Evolutionary conservation across 768 basidiomycete genomes (phyloP), one percentile per base, ranked within the genome.

Genomic region (Termitomyces sp.): DNA sequence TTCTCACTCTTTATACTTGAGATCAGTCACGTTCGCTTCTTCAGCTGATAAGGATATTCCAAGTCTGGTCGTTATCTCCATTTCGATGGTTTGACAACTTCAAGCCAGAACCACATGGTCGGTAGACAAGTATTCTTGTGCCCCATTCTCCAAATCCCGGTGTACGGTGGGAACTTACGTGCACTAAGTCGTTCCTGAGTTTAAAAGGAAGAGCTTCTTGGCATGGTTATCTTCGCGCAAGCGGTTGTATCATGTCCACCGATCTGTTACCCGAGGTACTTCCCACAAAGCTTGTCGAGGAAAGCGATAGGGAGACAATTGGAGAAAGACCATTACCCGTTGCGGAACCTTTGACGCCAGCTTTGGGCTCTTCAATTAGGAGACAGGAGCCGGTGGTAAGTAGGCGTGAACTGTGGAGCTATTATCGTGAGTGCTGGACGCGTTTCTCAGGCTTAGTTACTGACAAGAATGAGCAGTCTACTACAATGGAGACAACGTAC

Each of bases 401-500:
- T 18, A 76, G 85, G 49, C 80, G 69, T 65, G 90, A 92, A 66
- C 72, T 92, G 8, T 92, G 90, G 90, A 84, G 83, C 53, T 92
- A 91, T 65, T 91, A 91, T 67, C 60, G 88, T 89, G 49, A 32
- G 83, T 80, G 27, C 20, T 39, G 43, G 56, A 62, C 46, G 53
- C 49, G 36, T 18, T 49, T 37, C 26, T 18, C 55, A 6, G 24
- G 16, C 32, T 36, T 18, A 22, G n/a, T 26, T 12, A 46, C 43
- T 60, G 41, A 31, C 26, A 10, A 39, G 57, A 47, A 59, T 29
- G 56, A 20, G 2, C 53, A 92, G 90, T 91, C 57, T 91, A 91
- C 65, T 88, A 85, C 70, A 92, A 91, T 57, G 90, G 89, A 53
- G 83, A 90, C 61, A 90, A 89, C 69, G 87, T 88, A 62, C n/a